A percentile compares a stretch with the other conserved stretches of the same genome.
phyloP scores from a whole-genome alignment of 345 rosid species.

The Pseudoturritis turrita region DNA sequence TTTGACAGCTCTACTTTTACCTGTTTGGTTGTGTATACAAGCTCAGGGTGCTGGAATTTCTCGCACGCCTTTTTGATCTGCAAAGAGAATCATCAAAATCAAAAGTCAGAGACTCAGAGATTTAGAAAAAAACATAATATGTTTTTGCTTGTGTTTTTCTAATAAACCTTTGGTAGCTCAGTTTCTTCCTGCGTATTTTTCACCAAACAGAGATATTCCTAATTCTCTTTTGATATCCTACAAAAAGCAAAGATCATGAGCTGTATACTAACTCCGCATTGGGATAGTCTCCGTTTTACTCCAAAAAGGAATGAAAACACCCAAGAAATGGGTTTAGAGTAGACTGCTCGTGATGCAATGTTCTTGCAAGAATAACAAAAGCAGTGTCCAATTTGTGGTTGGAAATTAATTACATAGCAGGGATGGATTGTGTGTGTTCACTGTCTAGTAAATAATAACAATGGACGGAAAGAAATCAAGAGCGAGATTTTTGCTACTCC shows the following conservation, averaged over 20 bases:
- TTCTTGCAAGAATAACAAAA: constrained; percentile 4
- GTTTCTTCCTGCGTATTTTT: constrained; percentile 15
- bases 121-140: not conserved
- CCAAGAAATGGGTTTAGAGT: not conserved
- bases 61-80: constrained; percentile 34
- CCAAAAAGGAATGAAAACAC: not conserved
- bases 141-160: not conserved
- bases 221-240: constrained; percentile 34
- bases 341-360: not conserved
- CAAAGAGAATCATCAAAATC: not conserved
- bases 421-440: not conserved
- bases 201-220: constrained; percentile 26
- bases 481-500: not conserved
- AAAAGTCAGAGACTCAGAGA: not conserved
- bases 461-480: not conserved
- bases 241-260: not conserved
- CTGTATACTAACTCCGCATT: not conserved
- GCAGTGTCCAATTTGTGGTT: not conserved
- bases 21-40: constrained; percentile 36
- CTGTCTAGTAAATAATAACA: not conserved
- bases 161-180: constrained; percentile 30
- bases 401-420: not conserved
- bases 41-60: constrained; percentile 35
- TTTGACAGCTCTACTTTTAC: too few relatives aligned
- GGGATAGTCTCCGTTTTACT: not conserved